Conservation (phyloP, 1,139 yeast genomes). For the Zygoascus meyerae region DNA sequence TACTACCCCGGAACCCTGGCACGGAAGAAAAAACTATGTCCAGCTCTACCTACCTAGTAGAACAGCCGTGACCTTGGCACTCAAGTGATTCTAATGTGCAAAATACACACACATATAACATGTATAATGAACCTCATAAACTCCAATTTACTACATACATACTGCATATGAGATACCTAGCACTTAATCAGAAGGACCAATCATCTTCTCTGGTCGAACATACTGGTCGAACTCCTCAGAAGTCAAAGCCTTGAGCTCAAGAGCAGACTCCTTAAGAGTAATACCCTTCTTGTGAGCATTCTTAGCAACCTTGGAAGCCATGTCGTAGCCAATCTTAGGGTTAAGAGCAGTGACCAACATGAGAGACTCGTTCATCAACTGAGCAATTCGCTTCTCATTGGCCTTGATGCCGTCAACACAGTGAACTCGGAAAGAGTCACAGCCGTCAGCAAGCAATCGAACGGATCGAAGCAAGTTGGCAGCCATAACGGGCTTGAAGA, state of each 20-base stretch:
- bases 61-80: conserved; percentile 68
- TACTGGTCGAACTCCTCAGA: conserved; percentile 87
- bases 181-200: conserved; percentile 59
- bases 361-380: conserved; percentile 85
- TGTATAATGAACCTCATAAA: too few species aligned
- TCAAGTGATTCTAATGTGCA: not conserved
- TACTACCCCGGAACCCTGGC: conserved; percentile 76
- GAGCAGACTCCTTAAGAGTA: conserved; percentile 89
- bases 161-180: too few species aligned
- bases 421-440: conserved; percentile 81
- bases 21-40: conserved; percentile 65
- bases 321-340: conserved; percentile 97
- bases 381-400: conserved; percentile 78
- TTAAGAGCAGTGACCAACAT: conserved; percentile 98
- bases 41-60: conserved; percentile 83
- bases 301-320: conserved; percentile 96
- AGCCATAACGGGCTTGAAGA: conserved; percentile 94
- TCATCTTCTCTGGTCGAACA: conserved; percentile 98
- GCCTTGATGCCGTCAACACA: conserved; percentile 95
- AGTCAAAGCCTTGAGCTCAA: conserved; percentile 79
- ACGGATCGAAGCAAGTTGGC: conserved; percentile 82
- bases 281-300: conserved; percentile 97
- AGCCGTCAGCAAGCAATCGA: conserved; percentile 84
- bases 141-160: too few species aligned
- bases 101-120: too few species aligned